Conservation (phyloP, 2,329 filamentous ascomycete species). For the Sarocladium kiliense region DNA sequence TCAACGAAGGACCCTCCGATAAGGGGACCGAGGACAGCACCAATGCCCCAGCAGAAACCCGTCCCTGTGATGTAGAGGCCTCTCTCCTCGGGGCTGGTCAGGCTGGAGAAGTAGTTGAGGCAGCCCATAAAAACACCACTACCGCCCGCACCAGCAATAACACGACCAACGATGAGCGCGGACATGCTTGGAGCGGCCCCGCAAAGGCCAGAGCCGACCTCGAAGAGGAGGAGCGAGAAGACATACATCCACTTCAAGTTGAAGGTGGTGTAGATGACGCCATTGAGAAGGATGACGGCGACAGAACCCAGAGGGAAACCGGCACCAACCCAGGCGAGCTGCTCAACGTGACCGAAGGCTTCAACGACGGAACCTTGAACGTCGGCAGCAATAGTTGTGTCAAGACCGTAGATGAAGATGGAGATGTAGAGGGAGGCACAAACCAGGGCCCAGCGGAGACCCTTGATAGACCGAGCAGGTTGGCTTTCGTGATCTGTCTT, state of each 20-base stretch:
- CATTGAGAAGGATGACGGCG: constrained; percentile 28
- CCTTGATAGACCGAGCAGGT: too few species aligned
- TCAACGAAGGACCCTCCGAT: not conserved
- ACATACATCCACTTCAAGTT: constrained; percentile 36
- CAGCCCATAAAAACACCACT: constrained; percentile 34
- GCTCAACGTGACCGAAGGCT: constrained; percentile 28
- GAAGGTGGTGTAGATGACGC: constrained; percentile 35
- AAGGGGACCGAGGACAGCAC: constrained; percentile 36
- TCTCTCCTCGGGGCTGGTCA: too few species aligned
- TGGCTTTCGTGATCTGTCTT: too few species aligned
- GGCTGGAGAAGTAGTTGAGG: too few species aligned
- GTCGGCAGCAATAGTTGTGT: constrained; percentile 39
- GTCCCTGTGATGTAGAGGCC: too few species aligned
- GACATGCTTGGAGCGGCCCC: constrained; percentile 37
- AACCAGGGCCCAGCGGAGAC: constrained; percentile 18
- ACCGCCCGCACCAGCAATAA: constrained; percentile 36
- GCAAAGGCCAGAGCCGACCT: constrained; percentile 28
- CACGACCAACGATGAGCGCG: constrained; percentile 39
- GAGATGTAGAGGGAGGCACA: constrained; percentile 15
- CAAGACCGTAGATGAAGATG: constrained; percentile 18
- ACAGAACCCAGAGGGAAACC: constrained; percentile 36
- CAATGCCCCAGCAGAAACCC: constrained; percentile 32
- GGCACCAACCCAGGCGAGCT: constrained; percentile 36
- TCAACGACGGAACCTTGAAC: constrained; percentile 36
- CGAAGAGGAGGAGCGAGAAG: constrained; percentile 19